Base-by-base conservation (phyloP, 495 filamentous ascomycete species). In the Hypoxylon fragiforme region DNA sequence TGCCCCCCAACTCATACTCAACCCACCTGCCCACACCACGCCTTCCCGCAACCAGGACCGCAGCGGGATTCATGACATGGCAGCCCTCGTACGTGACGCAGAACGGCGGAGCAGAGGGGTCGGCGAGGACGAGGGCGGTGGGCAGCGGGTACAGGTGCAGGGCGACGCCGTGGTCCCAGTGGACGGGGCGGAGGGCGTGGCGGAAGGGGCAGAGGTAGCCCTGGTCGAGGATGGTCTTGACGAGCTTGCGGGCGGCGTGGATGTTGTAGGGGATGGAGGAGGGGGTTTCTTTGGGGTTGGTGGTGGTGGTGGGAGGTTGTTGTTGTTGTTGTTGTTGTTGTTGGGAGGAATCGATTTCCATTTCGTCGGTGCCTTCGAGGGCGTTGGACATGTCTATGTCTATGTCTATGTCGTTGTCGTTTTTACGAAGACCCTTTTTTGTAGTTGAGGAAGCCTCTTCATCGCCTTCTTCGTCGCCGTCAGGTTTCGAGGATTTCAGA, bases 171-270 rank as follows among this genome's bases (percentile, higher is more conserved):
- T 87, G 88, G 69, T 96, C 91, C 94, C 94, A 97, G 44, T 94
- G 78, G 8, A 95, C 79, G 1, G 94, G 94, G 2, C 94, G 81
- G 19, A 78, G 73, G 1, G 81, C 73, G 20, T 89, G 77, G 0
- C 88, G 86, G 71, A 97, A 98, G 0, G 94, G 94, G 0, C 88
- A 85, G 4, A 98, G 73, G 30, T 88, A 86, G 3, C 89, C 90
- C 69, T 98, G 94, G 61, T 96, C 92, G n/a, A 98, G 77, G 21
- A 98, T 65, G 0, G 95, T 95, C 65, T 95, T 95, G 59, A 91
- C 89, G 0, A 97, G 77, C 62, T 89, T 90, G 40, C 91, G 83
- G n/a, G 91, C 88, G 44, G 80, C 76, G 24, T 68, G 70, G 12
- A 80, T 63, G 36, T 86, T 80, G 39, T 80, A 66, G 15, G 81